Evolutionary conservation across 805 yeast genomes (phyloP), one percentile per base, ranked within the genome.

Genomic region (Priceomyces medius): DNA sequence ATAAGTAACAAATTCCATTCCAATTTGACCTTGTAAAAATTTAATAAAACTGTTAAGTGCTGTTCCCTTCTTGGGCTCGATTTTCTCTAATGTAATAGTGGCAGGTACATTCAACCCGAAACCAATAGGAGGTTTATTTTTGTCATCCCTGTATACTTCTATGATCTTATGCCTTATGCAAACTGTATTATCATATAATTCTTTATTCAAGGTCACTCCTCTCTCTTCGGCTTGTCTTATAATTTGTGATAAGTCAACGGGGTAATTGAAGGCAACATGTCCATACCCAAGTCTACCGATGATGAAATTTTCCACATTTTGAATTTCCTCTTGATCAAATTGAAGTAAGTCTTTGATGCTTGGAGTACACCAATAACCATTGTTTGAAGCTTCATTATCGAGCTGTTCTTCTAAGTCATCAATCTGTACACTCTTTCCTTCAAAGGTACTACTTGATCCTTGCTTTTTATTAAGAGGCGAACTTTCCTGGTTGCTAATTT

Each of bases 1-100:
- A 56, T 83, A 89, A 3, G 89, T 83, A 10, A 90, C 70, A 56
- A 85, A 88, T 46, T 82, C 81, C 82, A 84, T 88, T 4, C 90
- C 96, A 24, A 53, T 73, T 49, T 73, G 63, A 36, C 66, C 71
- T 46, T 78, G 77, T 37, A 84, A 66, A 39, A 67, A 68, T 36
- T 69, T 71, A 20, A 82, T 72, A 53, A 76, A 76, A 18, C 70
- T 59, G 53, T 73, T 64, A 32, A 71, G 62, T 31, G 77, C 76
- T 8, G 64, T 58, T 19, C 70, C 71, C 19, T 63, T 52, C 17
- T 56, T 61, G 3, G 90, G 88, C 45, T 66, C 77, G 19, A 81
- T 70, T 31, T 75, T 75, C 53, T 83, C 88, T 31, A 85, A 50
- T 0, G 87, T 79, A 4, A 85, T 77, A 0, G 82, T 81, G 0